phyloP scores from a whole-genome alignment of 306 rosid genomes.

The Dryas octopetala region DNA sequence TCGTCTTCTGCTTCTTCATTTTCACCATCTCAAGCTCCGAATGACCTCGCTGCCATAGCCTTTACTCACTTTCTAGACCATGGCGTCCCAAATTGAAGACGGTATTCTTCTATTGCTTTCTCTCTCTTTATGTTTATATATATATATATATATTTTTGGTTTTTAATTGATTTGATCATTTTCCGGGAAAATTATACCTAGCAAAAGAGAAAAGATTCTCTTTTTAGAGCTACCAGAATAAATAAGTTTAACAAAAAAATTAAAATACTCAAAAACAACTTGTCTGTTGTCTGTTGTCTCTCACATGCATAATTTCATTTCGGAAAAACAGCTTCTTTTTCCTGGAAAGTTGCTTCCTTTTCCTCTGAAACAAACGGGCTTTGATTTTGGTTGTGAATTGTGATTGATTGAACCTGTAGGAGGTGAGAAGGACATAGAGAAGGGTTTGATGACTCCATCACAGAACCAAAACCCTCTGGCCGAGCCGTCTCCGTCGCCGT shows the following conservation, averaged over 20 bases:
- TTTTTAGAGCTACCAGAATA: not conserved
- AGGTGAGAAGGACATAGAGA: conserved; percentile 47
- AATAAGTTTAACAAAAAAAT: not conserved
- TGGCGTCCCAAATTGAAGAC: conserved; percentile 25
- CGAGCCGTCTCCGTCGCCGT: conserved; percentile 65
- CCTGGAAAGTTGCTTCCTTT: not conserved
- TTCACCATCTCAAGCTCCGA: not conserved
- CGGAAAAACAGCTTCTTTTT: not conserved
- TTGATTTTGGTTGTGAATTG: not conserved
- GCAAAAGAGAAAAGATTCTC: not conserved
- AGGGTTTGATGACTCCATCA: conserved; percentile 36
- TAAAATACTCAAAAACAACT: not conserved
- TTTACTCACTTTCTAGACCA: not conserved
- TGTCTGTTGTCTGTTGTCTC: not conserved
- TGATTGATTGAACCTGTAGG: conserved; percentile 27
- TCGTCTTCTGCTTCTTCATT: not conserved
- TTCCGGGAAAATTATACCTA: not conserved
- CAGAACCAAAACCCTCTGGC: conserved; percentile 36
- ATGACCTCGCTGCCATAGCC: not conserved
- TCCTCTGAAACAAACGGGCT: conserved; percentile 4
- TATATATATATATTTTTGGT: no score
- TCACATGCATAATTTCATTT: not conserved
- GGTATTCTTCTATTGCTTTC: conserved; percentile 1
- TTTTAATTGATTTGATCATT: not conserved
- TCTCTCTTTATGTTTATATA: not conserved